These are phyloP conservation scores for Tricholoma saponaceum DNA, from an alignment of 768 basidiomycete genomes.

Conservation along the genomic window DNA sequence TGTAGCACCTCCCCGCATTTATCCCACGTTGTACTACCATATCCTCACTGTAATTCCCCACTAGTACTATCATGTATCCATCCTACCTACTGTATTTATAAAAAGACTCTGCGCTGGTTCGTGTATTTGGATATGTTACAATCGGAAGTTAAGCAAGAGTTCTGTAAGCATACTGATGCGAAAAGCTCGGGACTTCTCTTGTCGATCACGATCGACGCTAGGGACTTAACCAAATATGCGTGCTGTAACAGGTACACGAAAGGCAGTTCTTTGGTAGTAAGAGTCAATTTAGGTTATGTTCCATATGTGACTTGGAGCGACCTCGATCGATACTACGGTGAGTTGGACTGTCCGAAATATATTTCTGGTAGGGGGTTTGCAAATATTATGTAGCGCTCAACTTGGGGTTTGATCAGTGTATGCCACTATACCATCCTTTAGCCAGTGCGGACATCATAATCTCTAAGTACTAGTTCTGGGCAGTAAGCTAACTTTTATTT, in stretches of 20 bases:
- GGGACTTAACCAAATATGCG: neutral
- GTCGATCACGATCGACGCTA: conserved; percentile 1
- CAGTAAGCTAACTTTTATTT: no score
- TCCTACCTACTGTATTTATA: conserved; percentile 6
- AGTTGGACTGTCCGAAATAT: no score
- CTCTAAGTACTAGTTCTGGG: no score
- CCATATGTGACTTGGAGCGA: neutral
- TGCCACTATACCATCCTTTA: no score
- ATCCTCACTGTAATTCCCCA: neutral
- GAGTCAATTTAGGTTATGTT: neutral
- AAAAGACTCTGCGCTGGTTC: neutral
- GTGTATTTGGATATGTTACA: conserved; percentile 1
- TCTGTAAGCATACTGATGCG: neutral
- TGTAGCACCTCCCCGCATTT: neutral
- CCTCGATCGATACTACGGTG: no score
- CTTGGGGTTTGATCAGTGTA: no score
- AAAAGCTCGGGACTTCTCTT: neutral
- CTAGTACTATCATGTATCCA: neutral
- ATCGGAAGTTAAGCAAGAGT: neutral
- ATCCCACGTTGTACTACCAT: conserved; percentile 5
- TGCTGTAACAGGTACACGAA: neutral
- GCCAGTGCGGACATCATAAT: no score
- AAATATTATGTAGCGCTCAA: no score
- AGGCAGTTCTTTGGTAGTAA: neutral
- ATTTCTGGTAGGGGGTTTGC: no score